Conservation (phyloP, 495 filamentous ascomycete genomes). For the Rostrohypoxylon terebratum region DNA sequence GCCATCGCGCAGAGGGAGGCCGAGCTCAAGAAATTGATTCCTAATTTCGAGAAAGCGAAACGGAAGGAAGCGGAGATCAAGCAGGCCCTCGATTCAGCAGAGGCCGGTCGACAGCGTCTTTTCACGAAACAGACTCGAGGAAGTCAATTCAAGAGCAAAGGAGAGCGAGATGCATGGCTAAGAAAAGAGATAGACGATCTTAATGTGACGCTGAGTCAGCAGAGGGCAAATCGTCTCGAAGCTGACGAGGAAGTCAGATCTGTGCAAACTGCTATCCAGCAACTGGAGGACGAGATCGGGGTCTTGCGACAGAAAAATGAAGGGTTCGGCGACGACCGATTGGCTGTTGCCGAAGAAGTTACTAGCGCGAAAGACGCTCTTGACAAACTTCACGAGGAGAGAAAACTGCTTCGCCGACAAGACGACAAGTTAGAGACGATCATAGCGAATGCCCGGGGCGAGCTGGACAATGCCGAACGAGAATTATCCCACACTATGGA, state of each 20-base stretch:
- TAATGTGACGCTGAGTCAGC: conserved; percentile 76
- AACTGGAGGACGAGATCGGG: conserved; percentile 77
- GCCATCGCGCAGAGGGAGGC: conserved; percentile 81
- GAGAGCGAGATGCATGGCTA: conserved; percentile 86
- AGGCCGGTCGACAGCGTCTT: conserved; percentile 79
- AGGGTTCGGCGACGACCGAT: conserved; percentile 78
- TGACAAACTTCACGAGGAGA: conserved; percentile 84
- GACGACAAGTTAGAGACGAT: conserved; percentile 85
- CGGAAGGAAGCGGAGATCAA: conserved; percentile 76
- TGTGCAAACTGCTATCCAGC: conserved; percentile 75
- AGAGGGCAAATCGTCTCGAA: conserved; percentile 83
- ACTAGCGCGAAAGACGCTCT: conserved; percentile 82
- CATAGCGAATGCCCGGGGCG: conserved; percentile 76
- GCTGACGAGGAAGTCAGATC: conserved; percentile 86
- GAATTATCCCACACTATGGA: conserved; percentile 89
- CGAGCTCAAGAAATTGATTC: conserved; percentile 77
- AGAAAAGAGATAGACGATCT: conserved; percentile 84
- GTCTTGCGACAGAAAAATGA: conserved; percentile 79
- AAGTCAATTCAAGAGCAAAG: conserved; percentile 86
- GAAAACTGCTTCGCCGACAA: conserved; percentile 91
- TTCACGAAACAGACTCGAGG: conserved; percentile 96
- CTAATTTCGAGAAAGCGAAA: conserved; percentile 78
- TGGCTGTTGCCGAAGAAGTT: conserved; percentile 76
- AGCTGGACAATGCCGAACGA: conserved; percentile 80
- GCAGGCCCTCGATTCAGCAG: conserved; percentile 77